Base-by-base conservation (phyloP, 768 basidiomycete genomes). In the Lentinula detonsa region DNA sequence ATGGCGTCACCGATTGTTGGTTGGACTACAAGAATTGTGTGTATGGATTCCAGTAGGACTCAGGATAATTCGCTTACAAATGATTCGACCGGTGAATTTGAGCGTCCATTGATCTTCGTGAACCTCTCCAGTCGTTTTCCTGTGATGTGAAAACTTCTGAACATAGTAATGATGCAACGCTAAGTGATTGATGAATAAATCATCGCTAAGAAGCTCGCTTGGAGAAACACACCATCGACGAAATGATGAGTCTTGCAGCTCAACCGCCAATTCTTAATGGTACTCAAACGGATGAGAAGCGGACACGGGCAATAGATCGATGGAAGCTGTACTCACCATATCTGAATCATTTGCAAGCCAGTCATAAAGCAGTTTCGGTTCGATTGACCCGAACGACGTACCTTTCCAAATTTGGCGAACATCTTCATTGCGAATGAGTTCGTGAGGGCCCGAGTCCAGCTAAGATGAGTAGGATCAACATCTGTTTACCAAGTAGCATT, bases 1-100 rank as follows among this genome's bases (percentile, higher is more conserved):
- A 69, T 66, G 28, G 68, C 68, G 31, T 69, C 68, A 11, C 65
- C 64, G 42, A 69, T 66, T 16, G 62, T 64, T 3, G 67, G 67
- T 42, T 69, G 65, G 39, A 66, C 68, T 69, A 45, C 18, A 37
- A 18, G 35, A 43, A 18, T 21, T 18, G 23, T 13, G 18, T 23
- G 23, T 4, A 28, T 23, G 35, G 13, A 28, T 46, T 49, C 18
- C 28, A 58, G 2, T 4, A n/a, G 21, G 42, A 46, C 28, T 23
- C 40, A n/a, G 5, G 23, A 28, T 18, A 33, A 9, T 21, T 37
- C 8, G 64, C 66, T 13, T 50, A 69, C 69, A 69, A 40, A 70
- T 69, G 0, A 69, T 65, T 63, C 67, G 66, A 23, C 65, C 59
- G 5, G 67, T 56, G 56, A 66, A 64, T 54, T 66, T 68, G 9